Evolutionary conservation across 169 alveolate species (phyloP), one percentile per base, ranked within the genome.

Genomic region (Plasmodium gaboni): DNA sequence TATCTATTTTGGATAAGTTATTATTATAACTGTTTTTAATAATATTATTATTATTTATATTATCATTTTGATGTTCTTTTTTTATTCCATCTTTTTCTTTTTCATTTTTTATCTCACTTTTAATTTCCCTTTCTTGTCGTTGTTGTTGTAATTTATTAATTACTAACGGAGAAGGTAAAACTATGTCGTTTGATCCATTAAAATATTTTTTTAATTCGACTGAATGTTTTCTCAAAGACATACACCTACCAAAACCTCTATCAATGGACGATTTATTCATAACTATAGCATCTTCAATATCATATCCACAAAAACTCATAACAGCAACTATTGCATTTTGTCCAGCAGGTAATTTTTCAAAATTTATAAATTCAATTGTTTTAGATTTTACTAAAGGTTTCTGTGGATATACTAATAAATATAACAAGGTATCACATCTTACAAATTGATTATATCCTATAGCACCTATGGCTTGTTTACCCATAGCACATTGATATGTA

Each of bases 401-500:
- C 86, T 98, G 99, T 3, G 99, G 99, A 92, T 99, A 99, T 9
- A 97, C 98, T 92, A 99, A 93, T 60, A 98, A 95, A 70, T 96
- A 98, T 48, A 98, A 91, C 28, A 97, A 93, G 13, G 99, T 98
- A 71, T 98, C 99, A 73, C 98, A 95, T 28, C 98, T 94, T 28
- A 94, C 93, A 88, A 96, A 92, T 93, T 96, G 98, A 91, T 98
- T 99, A 94, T 95, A 97, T 1, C 99, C 99, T 59, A 98, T 97
- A n/a, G 98, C 95, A 28, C 99, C 99, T 91, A 99, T 97, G 13
- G 99, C 99, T 94, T 99, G 99, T 89, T 99, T 99, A 8, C 99
- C 99, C 99, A 99, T 99, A 12, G 99, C 99, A 92, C 99, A 99
- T 91, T 98, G 99, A 94, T 98, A 99, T 7, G 99, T 99, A 93